Conservation (phyloP, 2,329 filamentous ascomycete species). For the Cladosporium velox region DNA sequence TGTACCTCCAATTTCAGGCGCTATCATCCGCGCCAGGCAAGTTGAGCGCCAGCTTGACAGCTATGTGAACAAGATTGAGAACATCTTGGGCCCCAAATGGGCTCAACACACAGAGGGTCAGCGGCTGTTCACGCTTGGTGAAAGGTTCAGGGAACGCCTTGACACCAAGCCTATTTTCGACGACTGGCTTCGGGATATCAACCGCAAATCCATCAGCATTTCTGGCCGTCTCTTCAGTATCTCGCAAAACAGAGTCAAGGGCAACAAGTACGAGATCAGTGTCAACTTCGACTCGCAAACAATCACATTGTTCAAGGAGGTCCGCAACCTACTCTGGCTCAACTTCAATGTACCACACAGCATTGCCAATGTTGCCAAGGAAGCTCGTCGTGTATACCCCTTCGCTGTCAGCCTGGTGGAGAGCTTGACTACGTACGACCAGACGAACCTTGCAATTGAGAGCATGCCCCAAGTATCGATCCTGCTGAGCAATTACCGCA, state of each 20-base stretch:
- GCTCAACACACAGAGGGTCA: constrained; percentile 91
- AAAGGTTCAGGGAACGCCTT: constrained; percentile 92
- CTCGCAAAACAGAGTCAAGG: constrained; percentile 81
- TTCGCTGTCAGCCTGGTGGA: constrained; percentile 99
- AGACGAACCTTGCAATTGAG: constrained; percentile 80
- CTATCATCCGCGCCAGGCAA: constrained; percentile 96
- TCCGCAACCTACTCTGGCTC: constrained; percentile 91
- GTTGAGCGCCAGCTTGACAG: constrained; percentile 94
- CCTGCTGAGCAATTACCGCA: constrained; percentile 85
- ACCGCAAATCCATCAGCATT: constrained; percentile 85
- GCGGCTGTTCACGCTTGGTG: constrained; percentile 87
- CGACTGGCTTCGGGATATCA: constrained; percentile 90
- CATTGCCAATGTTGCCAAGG: constrained; percentile 93
- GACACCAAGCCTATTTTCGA: constrained; percentile 93
- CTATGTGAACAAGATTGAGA: constrained; percentile 99
- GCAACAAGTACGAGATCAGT: constrained; percentile 80
- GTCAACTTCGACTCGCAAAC: constrained; percentile 98
- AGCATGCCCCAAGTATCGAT: constrained; percentile 86
- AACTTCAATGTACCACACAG: constrained; percentile 92
- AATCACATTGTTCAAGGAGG: constrained; percentile 98
- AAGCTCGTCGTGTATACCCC: constrained; percentile 97
- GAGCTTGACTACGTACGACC: constrained; percentile 88
- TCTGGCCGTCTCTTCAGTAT: constrained; percentile 91
- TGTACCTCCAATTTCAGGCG: constrained; percentile 90
- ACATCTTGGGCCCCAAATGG: constrained; percentile 94